These are phyloP conservation scores for Albophoma yamanashiensis DNA, from an alignment of 2,329 filamentous ascomycete species.

Conservation along the genomic window DNA sequence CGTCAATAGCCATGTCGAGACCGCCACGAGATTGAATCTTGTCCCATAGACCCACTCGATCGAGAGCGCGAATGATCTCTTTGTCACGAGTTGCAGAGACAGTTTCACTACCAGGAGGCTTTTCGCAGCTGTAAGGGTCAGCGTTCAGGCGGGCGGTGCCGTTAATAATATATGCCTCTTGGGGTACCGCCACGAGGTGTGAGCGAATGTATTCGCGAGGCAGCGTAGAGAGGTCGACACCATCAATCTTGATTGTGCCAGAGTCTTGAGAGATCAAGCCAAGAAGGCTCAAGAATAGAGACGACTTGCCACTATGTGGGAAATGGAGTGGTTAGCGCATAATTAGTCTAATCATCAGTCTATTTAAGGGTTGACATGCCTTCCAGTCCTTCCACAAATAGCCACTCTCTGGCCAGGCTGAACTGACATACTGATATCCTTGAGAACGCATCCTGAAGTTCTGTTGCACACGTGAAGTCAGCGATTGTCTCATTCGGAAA, in stretches of 20 bases:
- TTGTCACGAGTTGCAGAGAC: constrained; percentile 15
- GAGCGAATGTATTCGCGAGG: constrained; percentile 30
- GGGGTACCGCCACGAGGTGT: constrained; percentile 33
- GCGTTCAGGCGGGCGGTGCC: constrained; percentile 36
- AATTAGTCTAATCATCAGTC: not conserved
- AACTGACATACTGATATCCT: not conserved
- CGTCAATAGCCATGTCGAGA: constrained; percentile 21
- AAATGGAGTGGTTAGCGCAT: not conserved
- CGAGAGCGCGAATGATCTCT: constrained; percentile 27
- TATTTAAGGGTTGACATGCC: not conserved
- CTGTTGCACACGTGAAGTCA: not conserved
- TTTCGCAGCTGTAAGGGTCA: constrained; percentile 22
- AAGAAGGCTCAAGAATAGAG: constrained; percentile 33
- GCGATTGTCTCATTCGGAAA: not conserved
- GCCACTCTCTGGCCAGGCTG: not conserved
- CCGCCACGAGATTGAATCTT: constrained; percentile 25
- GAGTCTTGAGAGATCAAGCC: constrained; percentile 32
- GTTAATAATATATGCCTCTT: constrained; percentile 36
- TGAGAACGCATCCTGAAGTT: not conserved
- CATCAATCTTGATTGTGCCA: constrained; percentile 31
- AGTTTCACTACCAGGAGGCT: not conserved
- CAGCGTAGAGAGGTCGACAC: constrained; percentile 26
- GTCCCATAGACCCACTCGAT: constrained; percentile 30
- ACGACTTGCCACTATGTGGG: constrained; percentile 34
- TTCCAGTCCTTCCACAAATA: not conserved